phyloP scores from a whole-genome alignment of 495 filamentous ascomycete genomes.

The Lophiostoma macrostomum region DNA sequence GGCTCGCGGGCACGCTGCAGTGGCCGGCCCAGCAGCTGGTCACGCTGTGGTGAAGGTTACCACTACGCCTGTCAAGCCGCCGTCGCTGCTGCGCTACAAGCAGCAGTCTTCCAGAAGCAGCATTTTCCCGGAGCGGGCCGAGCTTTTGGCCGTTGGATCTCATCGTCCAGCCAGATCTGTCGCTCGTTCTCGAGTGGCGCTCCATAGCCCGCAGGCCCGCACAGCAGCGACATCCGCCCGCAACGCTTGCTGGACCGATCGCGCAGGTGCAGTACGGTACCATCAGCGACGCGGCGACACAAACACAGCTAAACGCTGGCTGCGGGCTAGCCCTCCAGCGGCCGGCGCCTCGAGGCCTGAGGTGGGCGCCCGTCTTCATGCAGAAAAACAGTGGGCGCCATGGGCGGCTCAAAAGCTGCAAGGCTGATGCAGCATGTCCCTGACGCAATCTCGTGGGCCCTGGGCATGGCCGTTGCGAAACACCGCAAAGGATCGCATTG shows the following conservation, averaged over 20 bases:
- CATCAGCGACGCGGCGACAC: slow-evolving; percentile 3
- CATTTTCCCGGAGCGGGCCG: slow-evolving; percentile 35
- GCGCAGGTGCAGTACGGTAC: slow-evolving; percentile 21
- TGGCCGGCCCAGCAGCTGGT: slow-evolving; percentile 12
- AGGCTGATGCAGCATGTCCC: slow-evolving; percentile 33
- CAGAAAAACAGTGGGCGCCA: slow-evolving; percentile 11
- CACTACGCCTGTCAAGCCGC: slow-evolving; percentile 21
- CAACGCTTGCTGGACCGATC: slow-evolving; percentile 19
- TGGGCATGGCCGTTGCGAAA: slow-evolving; percentile 34
- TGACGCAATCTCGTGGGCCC: slow-evolving; percentile 36
- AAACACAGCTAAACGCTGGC: slow-evolving; percentile 4
- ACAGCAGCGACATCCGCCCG: slow-evolving; percentile 11
- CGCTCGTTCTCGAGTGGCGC: slow-evolving; percentile 24
- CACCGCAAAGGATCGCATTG: slow-evolving; percentile 17
- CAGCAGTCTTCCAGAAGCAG: slow-evolving; percentile 34
- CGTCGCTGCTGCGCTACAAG: slow-evolving; percentile 6
- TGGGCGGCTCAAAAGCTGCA: slow-evolving; percentile 31
- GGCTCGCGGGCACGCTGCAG: not conserved
- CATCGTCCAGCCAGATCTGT: slow-evolving; percentile 29
- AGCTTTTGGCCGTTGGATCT: slow-evolving; percentile 32
- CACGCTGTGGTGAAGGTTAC: slow-evolving; percentile 29
- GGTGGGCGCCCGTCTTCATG: slow-evolving; percentile 13
- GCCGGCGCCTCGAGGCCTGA: slow-evolving; percentile 15
- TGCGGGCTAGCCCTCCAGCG: slow-evolving; percentile 6
- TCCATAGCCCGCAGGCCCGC: too few relatives aligned